Conservation (phyloP, 176 grass and related monocot species). For the Cenchrus purpureus region DNA sequence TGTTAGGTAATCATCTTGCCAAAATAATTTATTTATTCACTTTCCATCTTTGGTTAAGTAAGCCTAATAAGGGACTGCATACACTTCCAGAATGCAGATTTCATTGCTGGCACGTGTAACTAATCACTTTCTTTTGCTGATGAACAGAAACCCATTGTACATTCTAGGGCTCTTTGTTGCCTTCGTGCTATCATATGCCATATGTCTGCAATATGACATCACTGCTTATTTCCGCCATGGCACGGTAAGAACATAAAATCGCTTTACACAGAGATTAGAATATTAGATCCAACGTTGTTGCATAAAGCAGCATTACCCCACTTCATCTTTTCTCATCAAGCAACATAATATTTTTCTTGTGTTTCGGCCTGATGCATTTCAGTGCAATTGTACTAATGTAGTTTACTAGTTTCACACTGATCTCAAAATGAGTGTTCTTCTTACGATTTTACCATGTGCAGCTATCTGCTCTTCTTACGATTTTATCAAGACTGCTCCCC, state of each 20-base stretch:
- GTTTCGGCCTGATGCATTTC: not conserved
- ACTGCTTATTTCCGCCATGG: conserved; percentile 68
- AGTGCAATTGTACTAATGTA: not conserved
- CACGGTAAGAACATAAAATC: conserved; percentile 44
- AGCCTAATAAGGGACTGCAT: not conserved
- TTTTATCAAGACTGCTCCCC: conserved; percentile 58
- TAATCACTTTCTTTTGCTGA: conserved; percentile 17
- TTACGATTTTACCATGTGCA: conserved; percentile 54
- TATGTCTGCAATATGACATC: conserved; percentile 71
- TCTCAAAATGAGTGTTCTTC: conserved; percentile 35
- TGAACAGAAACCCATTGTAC: conserved; percentile 85
- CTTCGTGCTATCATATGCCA: conserved; percentile 63
- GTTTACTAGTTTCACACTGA: not conserved
- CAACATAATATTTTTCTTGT: not conserved
- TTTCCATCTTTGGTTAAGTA: not conserved
- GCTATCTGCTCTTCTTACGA: conserved; percentile 58
- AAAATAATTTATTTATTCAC: conserved; percentile 9
- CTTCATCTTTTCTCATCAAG: not conserved
- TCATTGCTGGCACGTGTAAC: conserved; percentile 23
- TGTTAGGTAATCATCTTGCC: conserved; percentile 61
- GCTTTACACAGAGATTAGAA: not conserved
- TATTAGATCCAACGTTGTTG: not conserved
- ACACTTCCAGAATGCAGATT: not conserved
- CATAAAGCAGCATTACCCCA: not conserved
- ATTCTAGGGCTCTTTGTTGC: conserved; percentile 61